Evolutionary conservation across 2,329 filamentous ascomycete species (phyloP), one percentile per base, ranked within the genome.

Genomic region (Moelleriella libera): DNA sequence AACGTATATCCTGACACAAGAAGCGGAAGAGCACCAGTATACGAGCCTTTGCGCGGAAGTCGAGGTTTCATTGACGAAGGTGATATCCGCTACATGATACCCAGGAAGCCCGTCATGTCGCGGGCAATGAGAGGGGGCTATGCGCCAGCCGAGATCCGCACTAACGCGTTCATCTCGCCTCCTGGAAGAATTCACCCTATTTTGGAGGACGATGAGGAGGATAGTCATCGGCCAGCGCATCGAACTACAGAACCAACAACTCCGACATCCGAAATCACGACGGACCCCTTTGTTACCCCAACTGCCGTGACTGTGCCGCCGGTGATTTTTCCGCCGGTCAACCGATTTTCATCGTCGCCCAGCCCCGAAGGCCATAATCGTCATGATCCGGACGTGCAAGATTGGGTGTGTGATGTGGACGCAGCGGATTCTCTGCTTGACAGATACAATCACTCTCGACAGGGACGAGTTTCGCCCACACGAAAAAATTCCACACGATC

Each of bases 181-280:
- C 58, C 67, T 0, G 68, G 68, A 4, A 63, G 60, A 2, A 79
- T 80, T 51, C 73, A 78, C 51, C 76, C 76, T 1, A 80, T 80
- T 50, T 69, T 75, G 52, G 76, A 80, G 52, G 75, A 73, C 7
- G 75, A 76, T 40, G 75, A 79, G 52, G 74, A 78, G 32, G 71
- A 69, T 6, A 58, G 60, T 1, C 55, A 60, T 21, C 55, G 21
- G 21, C 21, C 21, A 21, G 21, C 21, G 21, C 21, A 21, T 21
- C 21, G 21, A 21, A 21, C 21, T 21, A 21, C 21, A 21, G 21
- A 21, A 21, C 21, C 21, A 21, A 21, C 21, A 21, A 21, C 52
- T 3, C 37, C 47, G 12, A 69, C 62, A 12, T 69, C 59, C 6
- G 65, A 58, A 31, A 57, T 52, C 41, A 61, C 63, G 44, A 65